phyloP scores from a whole-genome alignment of 2,329 filamentous ascomycete genomes.

The Penicillium sp. region DNA sequence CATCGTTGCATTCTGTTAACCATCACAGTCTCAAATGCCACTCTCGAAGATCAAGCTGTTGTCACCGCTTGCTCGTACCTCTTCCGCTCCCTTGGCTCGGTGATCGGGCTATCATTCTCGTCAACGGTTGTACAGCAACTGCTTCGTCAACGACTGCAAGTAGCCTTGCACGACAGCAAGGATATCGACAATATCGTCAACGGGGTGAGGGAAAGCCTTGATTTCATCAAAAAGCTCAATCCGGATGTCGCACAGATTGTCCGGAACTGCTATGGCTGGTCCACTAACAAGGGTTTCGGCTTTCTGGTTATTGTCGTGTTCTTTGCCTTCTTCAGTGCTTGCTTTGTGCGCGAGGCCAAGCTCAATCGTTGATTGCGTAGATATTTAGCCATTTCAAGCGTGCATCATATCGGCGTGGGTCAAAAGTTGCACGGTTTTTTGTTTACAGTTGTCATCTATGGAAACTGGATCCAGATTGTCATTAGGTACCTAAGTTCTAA shows the following conservation, averaged over 20 bases:
- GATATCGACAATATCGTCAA: conserved; percentile 62
- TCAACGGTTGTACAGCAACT: conserved; percentile 67
- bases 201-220: conserved; percentile 62
- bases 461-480: too few relatives aligned
- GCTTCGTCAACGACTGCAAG: conserved; percentile 53
- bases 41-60: conserved; percentile 62
- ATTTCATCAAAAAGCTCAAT: conserved; percentile 61
- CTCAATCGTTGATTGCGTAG: conserved; percentile 36
- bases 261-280: conserved; percentile 58
- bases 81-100: conserved; percentile 65
- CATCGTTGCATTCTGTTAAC: conserved; percentile 10
- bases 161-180: conserved; percentile 50
- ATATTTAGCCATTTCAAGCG: background rate
- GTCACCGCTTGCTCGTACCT: conserved; percentile 75
- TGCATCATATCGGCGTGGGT: too few relatives aligned
- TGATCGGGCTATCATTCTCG: conserved; percentile 61
- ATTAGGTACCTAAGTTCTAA: too few relatives aligned
- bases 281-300: conserved; percentile 48
- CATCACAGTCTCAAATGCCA: conserved; percentile 59
- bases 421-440: conserved; percentile 1
- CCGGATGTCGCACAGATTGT: conserved; percentile 56
- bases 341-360: conserved; percentile 55
- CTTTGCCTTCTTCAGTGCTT: conserved; percentile 42
- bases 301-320: conserved; percentile 48
- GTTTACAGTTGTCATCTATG: too few relatives aligned